These are phyloP conservation scores for Macadamia integrifolia DNA, from an alignment of 164 flowering plant species.

Conservation along the genomic window DNA sequence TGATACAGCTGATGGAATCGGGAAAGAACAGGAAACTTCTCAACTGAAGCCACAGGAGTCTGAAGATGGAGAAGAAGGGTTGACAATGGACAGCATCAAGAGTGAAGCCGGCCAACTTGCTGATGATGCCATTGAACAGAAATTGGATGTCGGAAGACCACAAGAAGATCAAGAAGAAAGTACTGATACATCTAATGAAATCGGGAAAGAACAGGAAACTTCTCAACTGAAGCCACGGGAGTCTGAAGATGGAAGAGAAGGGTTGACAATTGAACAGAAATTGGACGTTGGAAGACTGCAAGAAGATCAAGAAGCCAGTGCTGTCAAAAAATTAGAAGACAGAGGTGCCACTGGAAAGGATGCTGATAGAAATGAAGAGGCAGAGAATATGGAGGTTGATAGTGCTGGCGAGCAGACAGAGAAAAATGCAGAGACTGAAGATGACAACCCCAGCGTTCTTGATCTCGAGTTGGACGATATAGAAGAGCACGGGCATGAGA, in stretches of 20 bases:
- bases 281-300: not conserved
- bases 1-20: not conserved
- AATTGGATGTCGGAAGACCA: not conserved
- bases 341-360: not conserved
- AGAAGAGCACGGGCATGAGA: not conserved
- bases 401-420: conserved; percentile 2
- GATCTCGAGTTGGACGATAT: conserved; percentile 5
- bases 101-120: not conserved
- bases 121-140: conserved; percentile 1
- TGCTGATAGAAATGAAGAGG: not conserved
- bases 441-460: not conserved
- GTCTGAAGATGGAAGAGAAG: not conserved
- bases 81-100: not conserved
- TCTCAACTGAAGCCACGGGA: not conserved
- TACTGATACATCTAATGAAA: not conserved
- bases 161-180: conserved; percentile 10
- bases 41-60: not conserved
- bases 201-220: not conserved
- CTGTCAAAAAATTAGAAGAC: not conserved
- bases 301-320: conserved; percentile 10
- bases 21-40: not conserved
- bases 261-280: not conserved
- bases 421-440: not conserved
- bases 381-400: conserved; percentile 11
- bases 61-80: conserved; percentile 1